Conservation (phyloP, 306 rosid species). For the Styphnolobium japonicum region DNA sequence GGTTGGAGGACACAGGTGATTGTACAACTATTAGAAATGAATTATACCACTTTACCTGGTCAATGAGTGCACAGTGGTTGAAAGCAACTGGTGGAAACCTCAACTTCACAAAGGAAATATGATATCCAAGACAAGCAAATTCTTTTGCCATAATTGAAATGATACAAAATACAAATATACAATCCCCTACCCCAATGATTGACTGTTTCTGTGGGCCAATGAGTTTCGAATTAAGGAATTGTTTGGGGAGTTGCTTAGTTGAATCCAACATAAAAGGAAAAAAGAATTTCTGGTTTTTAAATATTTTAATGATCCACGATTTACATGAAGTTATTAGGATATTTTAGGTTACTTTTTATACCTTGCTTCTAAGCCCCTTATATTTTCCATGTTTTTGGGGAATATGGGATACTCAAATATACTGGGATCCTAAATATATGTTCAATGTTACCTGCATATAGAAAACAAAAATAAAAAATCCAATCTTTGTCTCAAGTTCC, state of each 20-base stretch:
- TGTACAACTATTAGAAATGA: constrained; percentile 7
- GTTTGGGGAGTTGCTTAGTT: not conserved
- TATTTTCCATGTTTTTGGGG: not conserved
- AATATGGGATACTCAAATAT: not conserved
- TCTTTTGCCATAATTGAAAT: too few relatives aligned
- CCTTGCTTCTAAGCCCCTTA: not conserved
- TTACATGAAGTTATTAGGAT: not conserved
- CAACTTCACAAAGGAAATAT: not conserved
- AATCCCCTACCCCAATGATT: too few relatives aligned
- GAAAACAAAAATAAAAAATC: not conserved
- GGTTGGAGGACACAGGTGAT: too few relatives aligned
- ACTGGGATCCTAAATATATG: not conserved
- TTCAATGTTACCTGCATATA: not conserved
- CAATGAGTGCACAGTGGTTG: constrained; percentile 28
- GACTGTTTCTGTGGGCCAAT: not conserved
- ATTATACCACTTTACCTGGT: not conserved
- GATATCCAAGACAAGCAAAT: not conserved
- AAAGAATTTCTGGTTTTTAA: not conserved
- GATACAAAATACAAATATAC: too few relatives aligned
- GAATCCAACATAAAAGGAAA: not conserved
- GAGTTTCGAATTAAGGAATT: not conserved
- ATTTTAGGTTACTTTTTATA: not conserved
- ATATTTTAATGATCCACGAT: not conserved
- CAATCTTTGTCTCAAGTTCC: not conserved
- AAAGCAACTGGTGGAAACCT: constrained; percentile 20